These are phyloP conservation scores for Galium porrigens DNA, from an alignment of 305 asterid genomes.

Conservation along the genomic window DNA sequence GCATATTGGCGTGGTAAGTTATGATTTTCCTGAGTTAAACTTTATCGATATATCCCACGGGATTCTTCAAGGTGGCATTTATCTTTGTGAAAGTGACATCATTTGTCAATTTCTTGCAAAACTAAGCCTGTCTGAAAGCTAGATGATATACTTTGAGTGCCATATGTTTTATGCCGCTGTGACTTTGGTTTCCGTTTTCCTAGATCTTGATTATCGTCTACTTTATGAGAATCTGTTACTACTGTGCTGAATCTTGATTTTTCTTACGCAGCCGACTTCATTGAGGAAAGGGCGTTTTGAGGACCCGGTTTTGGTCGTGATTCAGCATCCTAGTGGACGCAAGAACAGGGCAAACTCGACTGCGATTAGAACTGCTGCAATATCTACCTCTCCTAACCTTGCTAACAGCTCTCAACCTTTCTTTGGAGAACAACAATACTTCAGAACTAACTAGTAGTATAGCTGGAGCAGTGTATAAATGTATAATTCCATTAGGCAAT, in stretches of 20 bases:
- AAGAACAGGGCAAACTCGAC: slow-evolving; percentile 19
- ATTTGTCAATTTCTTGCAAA: background rate
- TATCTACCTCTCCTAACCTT: slow-evolving; percentile 8
- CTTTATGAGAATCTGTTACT: background rate
- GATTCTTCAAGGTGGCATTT: background rate
- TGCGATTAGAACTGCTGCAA: slow-evolving; percentile 2
- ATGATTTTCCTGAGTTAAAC: background rate
- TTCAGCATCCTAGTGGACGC: slow-evolving; percentile 52
- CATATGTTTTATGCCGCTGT: background rate
- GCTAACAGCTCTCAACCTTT: background rate
- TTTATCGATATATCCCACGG: background rate
- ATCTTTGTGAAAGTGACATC: background rate
- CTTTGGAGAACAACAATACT: slow-evolving; percentile 1
- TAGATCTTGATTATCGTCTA: background rate
- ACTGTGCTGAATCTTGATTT: background rate
- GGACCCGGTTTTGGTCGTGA: slow-evolving; percentile 53
- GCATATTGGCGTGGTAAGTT: slow-evolving; percentile 81
- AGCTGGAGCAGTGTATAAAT: background rate
- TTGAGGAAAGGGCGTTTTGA: slow-evolving; percentile 28
- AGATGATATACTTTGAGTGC: background rate
- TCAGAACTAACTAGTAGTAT: background rate
- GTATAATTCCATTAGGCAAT: background rate
- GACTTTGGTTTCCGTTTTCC: background rate
- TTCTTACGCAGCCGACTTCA: slow-evolving; percentile 46
- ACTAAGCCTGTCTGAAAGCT: background rate